Evolutionary conservation across 2,329 filamentous ascomycete species (phyloP), one percentile per base, ranked within the genome.

Genomic region (Verticillium nubilum): DNA sequence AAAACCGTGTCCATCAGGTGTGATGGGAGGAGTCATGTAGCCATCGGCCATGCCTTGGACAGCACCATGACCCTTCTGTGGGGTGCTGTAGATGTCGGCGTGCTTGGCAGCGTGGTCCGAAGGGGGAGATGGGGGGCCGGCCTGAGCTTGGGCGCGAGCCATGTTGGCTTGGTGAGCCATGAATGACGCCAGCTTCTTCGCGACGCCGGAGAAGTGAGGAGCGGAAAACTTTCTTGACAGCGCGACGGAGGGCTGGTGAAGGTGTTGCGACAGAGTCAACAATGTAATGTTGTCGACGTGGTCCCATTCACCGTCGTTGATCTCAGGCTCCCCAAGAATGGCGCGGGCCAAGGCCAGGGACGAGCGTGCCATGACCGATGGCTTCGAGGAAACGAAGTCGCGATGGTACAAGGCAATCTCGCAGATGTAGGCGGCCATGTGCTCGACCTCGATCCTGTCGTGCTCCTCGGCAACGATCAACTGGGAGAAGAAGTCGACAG

Each of bases 401-500:
- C 94, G 90, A 79, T 98, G 92, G 77, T 97, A 99, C 50, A 98
- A 81, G 53, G 93, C 91, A 68, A 98, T 94, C 78, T 99, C 95
- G 71, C 91, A 89, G 63, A 99, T 89, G 79, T 98, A 99, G 63
- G 90, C 84, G 19, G 93, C 88, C 90, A 99, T 94, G 75, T 96
- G 89, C 78, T 98, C 92, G 25, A 97, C 89, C 76, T 97, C 93
- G 26, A 86, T 83, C 72, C 97, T 91, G 69, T 89, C 84, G 31
- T 77, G 76, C 72, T 90, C 91, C 73, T 97, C 91, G 53, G 90
- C 85, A 42, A 96, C 85, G 63, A 94, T 92, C 62, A 97, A 80
- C 71, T 97, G 90, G 54, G 96, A 84, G 77, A 97, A 99, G 73
- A 89, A 91, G 75, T 98, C 94, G 65, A 97, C 91, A 28, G 95